phyloP scores from a whole-genome alignment of 495 filamentous ascomycete species.

The Aspergillus hancockii region DNA sequence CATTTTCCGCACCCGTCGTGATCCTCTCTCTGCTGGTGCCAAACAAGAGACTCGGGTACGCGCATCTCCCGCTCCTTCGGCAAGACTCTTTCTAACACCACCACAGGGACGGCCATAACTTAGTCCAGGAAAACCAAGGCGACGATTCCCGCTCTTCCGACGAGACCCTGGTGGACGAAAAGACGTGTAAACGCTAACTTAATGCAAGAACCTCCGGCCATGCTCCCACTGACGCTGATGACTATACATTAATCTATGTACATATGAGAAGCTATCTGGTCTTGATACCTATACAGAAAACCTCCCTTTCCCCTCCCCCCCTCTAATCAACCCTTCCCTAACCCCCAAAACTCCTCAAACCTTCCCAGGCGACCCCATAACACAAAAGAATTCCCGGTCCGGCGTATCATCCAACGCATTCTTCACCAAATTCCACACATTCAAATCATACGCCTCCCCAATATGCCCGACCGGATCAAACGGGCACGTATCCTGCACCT shows the following conservation, averaged over 20 bases:
- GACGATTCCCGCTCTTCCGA: background rate
- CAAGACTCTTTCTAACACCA: background rate
- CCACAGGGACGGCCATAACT: slow-evolving; percentile 32
- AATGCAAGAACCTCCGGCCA: background rate
- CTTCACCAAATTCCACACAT: slow-evolving; percentile 55
- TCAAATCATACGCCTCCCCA: slow-evolving; percentile 53
- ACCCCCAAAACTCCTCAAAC: background rate
- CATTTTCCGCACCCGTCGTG: slow-evolving; percentile 37
- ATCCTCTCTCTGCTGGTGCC: slow-evolving; percentile 43
- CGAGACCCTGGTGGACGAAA: slow-evolving; percentile 1
- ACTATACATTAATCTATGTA: slow-evolving; percentile 2
- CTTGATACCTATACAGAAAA: background rate
- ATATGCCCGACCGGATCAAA: slow-evolving; percentile 53
- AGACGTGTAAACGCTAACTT: background rate
- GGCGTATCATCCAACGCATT: slow-evolving; percentile 48
- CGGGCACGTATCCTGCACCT: slow-evolving; percentile 49
- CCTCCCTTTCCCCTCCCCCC: background rate
- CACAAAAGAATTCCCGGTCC: slow-evolving; percentile 36
- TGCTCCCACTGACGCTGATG: background rate
- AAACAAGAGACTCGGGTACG: slow-evolving; percentile 44
- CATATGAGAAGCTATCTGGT: background rate
- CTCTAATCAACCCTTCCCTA: background rate
- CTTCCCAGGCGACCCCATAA: slow-evolving; percentile 41
- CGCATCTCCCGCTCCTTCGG: background rate
- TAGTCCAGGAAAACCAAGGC: slow-evolving; percentile 24